Evolutionary conservation across 495 filamentous ascomycete genomes (phyloP).

Genomic region (Tirmania nivea): DNA sequence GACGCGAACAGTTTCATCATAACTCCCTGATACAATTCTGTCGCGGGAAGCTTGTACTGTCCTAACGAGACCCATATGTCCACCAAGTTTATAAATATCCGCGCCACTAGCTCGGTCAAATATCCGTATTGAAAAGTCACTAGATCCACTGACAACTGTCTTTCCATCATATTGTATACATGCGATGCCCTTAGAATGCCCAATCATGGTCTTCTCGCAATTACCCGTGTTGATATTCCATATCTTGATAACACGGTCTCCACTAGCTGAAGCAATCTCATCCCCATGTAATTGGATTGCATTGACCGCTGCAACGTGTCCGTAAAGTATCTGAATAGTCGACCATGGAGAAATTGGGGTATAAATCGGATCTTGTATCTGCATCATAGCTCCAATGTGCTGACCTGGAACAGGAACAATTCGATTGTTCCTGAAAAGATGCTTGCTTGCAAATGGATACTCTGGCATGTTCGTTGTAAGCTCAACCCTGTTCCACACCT

Average conservation of each 20-base stretch:
- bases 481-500: slow-evolving; percentile 68
- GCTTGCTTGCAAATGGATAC: slow-evolving; percentile 29
- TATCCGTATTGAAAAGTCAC: slow-evolving; percentile 83
- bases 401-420: slow-evolving; percentile 24
- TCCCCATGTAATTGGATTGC: slow-evolving; percentile 75
- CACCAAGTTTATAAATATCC: slow-evolving; percentile 66
- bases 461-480: slow-evolving; percentile 45
- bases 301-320: slow-evolving; percentile 83
- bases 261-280: slow-evolving; percentile 82
- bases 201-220: slow-evolving; percentile 53
- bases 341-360: slow-evolving; percentile 35
- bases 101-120: slow-evolving; percentile 67
- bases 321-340: slow-evolving; percentile 55
- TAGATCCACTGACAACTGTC: slow-evolving; percentile 88
- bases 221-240: slow-evolving; percentile 73
- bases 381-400: slow-evolving; percentile 11
- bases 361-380: background rate
- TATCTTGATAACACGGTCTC: slow-evolving; percentile 73
- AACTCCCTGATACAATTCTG: slow-evolving; percentile 83
- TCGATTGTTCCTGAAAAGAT: slow-evolving; percentile 16
- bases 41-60: slow-evolving; percentile 73
- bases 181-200: slow-evolving; percentile 87
- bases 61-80: slow-evolving; percentile 65
- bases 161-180: slow-evolving; percentile 95
- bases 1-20: slow-evolving; percentile 85